Evolutionary conservation across 2,329 filamentous ascomycete species (phyloP), one percentile per base, ranked within the genome.

Genomic region (Lizonia empirigonia): DNA sequence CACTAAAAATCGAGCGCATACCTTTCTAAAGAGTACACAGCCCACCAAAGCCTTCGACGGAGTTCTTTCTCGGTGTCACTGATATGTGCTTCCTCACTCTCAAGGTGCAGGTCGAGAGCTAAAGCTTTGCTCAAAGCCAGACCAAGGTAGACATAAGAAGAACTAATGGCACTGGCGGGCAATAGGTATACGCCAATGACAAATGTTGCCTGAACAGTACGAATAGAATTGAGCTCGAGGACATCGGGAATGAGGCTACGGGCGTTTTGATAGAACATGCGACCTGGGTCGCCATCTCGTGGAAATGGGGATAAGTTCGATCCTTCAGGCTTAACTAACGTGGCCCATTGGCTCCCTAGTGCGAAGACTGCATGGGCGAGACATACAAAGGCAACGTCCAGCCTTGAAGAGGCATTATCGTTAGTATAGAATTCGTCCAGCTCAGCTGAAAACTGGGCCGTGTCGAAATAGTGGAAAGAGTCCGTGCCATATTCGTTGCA

Each of bases 401-500:
- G 23, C 6, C 45, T 23, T 29, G 18, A 23, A 20, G 30, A 6
- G 2, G 37, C 41, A 7, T 18, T 10, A 9, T 18, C 5, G 13
- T 35, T 49, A 13, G 30, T 4, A 13, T 41, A 49, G 10, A 41
- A 49, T 2, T 49, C 37, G 10, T 49, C 45, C 16, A 49, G 24
- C n/a, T 49, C 45, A 5, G 45, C 23, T 7, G 45, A 36, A 22
- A 49, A 49, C 7, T 42, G 37, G 8, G 45, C 45, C 0, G 37
- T 41, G n/a, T 42, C n/a, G 20, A 49, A 49, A 24, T 49, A 49
- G 13, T 41, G 38, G 32, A 49, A 49, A 1, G 38, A 37, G 19
- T 49, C 46, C 7, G 46, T 49, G 24, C 46, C 46, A 26, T 49
- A 38, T 16, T 49, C 46, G 19, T 49, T 42, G 32, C 46, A 42